A percentile compares a stretch with the other conserved stretches of the same genome.
Evolutionary conservation across 345 rosid species (phyloP).

Genomic region (Corchorus olitorius): DNA sequence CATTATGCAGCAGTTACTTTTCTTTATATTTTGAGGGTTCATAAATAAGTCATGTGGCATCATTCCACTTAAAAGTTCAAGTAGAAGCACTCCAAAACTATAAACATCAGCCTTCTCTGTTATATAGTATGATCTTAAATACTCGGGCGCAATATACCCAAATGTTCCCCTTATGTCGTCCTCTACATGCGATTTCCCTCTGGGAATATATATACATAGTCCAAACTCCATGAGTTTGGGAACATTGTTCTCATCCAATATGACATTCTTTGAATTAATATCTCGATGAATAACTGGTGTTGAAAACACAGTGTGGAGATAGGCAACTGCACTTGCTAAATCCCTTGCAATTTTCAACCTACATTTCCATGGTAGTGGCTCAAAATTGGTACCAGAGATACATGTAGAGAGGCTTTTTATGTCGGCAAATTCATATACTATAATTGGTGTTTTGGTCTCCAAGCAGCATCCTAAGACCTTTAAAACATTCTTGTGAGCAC

Average conservation of each 20-base stretch:
- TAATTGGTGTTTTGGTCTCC: background rate
- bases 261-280: background rate
- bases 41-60: background rate
- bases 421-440: slow-evolving; percentile 19
- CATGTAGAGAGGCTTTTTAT: slow-evolving; percentile 14
- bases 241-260: background rate
- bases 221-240: slow-evolving; percentile 26
- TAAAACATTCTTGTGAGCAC: too few relatives aligned
- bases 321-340: background rate
- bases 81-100: slow-evolving; percentile 18
- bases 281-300: slow-evolving; percentile 24
- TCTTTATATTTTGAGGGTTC: too few relatives aligned
- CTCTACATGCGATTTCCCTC: slow-evolving; percentile 19
- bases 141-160: slow-evolving; percentile 25
- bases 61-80: slow-evolving; percentile 24
- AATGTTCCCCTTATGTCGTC: background rate
- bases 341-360: too few relatives aligned
- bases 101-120: slow-evolving; percentile 32
- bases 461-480: too few relatives aligned
- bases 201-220: slow-evolving; percentile 3
- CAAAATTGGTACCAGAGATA: background rate
- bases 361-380: slow-evolving; percentile 2
- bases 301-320: slow-evolving; percentile 24
- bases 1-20: too few relatives aligned
- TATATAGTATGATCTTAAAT: background rate